phyloP scores from a whole-genome alignment of 129 eudicot genomes.

The Flaveria sonorensis region DNA sequence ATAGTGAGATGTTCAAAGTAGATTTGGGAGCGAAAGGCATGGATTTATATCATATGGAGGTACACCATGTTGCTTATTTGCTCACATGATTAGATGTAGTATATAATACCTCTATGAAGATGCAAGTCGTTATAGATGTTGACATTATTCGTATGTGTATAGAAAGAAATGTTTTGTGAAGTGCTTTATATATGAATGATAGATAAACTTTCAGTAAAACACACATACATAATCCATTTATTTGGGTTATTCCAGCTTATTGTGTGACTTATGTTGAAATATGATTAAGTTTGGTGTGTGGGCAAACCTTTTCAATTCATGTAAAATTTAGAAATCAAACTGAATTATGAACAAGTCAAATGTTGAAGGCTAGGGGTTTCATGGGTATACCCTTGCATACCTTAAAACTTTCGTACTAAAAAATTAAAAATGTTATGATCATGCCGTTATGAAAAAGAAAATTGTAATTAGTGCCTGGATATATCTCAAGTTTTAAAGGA shows the following conservation, averaged over 20 bases:
- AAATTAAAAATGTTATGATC: not conserved
- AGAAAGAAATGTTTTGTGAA: slow-evolving; percentile 29
- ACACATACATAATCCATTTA: not conserved
- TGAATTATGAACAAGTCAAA: not conserved
- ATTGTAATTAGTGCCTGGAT: not conserved
- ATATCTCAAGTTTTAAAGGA: too few relatives aligned
- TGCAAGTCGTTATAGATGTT: slow-evolving; percentile 20
- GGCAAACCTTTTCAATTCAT: not conserved
- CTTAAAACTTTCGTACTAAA: not conserved
- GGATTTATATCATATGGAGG: slow-evolving; percentile 85
- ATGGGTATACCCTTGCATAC: not conserved
- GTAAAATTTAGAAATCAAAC: not conserved
- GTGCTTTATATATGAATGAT: slow-evolving; percentile 18
- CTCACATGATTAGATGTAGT: slow-evolving; percentile 57
- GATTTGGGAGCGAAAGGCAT: slow-evolving; percentile 58
- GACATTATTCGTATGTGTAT: slow-evolving; percentile 1
- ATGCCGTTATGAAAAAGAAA: not conserved
- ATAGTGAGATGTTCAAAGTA: slow-evolving; percentile 62
- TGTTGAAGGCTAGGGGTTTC: not conserved
- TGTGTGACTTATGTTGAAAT: not conserved
- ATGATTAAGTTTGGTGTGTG: not conserved
- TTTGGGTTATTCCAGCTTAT: not conserved
- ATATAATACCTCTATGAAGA: slow-evolving; percentile 21
- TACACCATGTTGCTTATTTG: slow-evolving; percentile 74
- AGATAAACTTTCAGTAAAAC: slow-evolving; percentile 5